Conservation (phyloP, 2,329 filamentous ascomycete genomes). For the Coleophoma eucalyptorum region DNA sequence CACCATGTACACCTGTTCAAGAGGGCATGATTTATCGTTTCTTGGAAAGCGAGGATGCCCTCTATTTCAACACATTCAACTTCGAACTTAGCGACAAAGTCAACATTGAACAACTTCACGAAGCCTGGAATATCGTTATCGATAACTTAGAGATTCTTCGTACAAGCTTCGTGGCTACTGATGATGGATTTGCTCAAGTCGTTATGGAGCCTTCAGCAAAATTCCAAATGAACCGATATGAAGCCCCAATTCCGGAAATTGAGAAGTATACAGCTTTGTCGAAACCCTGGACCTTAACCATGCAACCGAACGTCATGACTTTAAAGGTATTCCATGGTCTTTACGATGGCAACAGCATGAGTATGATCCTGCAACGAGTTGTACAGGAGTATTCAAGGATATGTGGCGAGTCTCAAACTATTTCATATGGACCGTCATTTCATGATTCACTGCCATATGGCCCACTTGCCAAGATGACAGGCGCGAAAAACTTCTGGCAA, state of each 20-base stretch:
- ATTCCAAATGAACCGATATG: too few relatives aligned
- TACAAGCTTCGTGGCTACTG: conserved; percentile 67
- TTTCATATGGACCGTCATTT: conserved; percentile 49
- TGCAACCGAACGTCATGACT: conserved; percentile 36
- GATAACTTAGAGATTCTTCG: conserved; percentile 60
- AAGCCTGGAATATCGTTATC: conserved; percentile 55
- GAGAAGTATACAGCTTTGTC: conserved; percentile 21
- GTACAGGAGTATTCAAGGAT: conserved; percentile 41
- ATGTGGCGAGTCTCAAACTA: conserved; percentile 11
- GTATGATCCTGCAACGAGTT: conserved; percentile 60
- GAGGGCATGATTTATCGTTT: conserved; percentile 79
- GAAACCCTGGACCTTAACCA: conserved; percentile 16
- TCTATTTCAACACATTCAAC: conserved; percentile 77
- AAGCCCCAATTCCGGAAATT: not conserved
- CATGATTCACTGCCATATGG: conserved; percentile 65
- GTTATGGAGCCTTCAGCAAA: conserved; percentile 39
- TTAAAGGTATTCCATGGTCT: conserved; percentile 80
- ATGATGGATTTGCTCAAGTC: conserved; percentile 74
- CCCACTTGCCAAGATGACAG: conserved; percentile 50
- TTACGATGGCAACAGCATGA: conserved; percentile 81
- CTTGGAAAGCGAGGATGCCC: conserved; percentile 46
- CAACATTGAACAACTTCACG: conserved; percentile 42
- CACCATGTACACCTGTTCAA: conserved; percentile 81
- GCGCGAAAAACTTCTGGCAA: conserved; percentile 63
- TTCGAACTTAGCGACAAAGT: conserved; percentile 47